A percentile compares a stretch with the other conserved stretches of the same genome.
Conservation (phyloP, 2,329 filamentous ascomycete genomes). For the Colletotrichum scovillei region DNA sequence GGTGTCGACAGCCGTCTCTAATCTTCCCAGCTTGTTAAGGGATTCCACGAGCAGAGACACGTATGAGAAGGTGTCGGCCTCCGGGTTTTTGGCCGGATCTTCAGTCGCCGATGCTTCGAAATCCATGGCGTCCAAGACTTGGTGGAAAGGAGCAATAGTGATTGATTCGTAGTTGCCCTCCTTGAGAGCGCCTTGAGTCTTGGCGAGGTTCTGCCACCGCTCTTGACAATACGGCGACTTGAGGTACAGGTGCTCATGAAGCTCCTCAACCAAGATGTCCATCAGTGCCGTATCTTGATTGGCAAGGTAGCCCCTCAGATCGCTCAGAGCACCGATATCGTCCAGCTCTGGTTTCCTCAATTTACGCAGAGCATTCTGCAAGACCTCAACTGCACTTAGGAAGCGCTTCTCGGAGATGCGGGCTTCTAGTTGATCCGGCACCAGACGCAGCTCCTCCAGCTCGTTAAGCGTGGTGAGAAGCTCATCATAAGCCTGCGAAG, state of each 20-base stretch:
- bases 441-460: slow-evolving; percentile 86
- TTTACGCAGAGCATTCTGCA: slow-evolving; percentile 87
- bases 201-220: slow-evolving; percentile 87
- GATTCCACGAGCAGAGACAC: slow-evolving; percentile 89
- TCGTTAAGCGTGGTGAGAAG: slow-evolving; percentile 85
- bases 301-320: slow-evolving; percentile 86
- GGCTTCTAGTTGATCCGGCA: slow-evolving; percentile 93
- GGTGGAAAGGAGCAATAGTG: slow-evolving; percentile 65
- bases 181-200: slow-evolving; percentile 68
- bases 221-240: slow-evolving; percentile 98
- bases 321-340: slow-evolving; percentile 87
- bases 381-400: slow-evolving; percentile 88
- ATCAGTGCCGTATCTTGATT: slow-evolving; percentile 94
- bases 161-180: slow-evolving; percentile 60
- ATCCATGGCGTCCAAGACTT: slow-evolving; percentile 70
- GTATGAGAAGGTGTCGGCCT: slow-evolving; percentile 95
- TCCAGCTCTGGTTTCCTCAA: slow-evolving; percentile 90
- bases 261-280: slow-evolving; percentile 95
- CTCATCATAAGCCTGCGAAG: slow-evolving; percentile 90
- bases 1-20: slow-evolving; percentile 88
- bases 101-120: slow-evolving; percentile 75
- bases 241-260: slow-evolving; percentile 96
- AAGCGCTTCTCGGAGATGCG: slow-evolving; percentile 97
- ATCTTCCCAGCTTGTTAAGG: slow-evolving; percentile 85
- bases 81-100: slow-evolving; percentile 92